Evolutionary conservation across 768 basidiomycete species (phyloP), one percentile per base, ranked within the genome.

Genomic region (Suillus subalutaceus): DNA sequence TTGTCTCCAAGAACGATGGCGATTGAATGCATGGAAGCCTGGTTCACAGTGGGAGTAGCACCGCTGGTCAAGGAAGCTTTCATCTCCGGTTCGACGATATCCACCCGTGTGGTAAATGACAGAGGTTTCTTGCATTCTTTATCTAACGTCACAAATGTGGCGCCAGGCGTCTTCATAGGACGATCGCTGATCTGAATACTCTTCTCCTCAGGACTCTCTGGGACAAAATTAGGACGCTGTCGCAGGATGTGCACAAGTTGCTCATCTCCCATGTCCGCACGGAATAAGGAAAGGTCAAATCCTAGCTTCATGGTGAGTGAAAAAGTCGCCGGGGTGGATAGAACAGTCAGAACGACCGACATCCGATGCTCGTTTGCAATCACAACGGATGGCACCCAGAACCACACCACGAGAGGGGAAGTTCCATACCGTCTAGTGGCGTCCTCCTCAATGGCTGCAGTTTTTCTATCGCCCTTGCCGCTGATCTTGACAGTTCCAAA

Each of bases 361-460:
- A 64, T 55, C 16, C 64, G 58, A 12, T 48, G 7, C 23, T 59
- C 60, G 66, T 66, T 43, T 41, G 72, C 63, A 20, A 75, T 35
- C 0, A 53, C 35, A 23, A 37, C 15, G 0, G 72, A 56, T 7
- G 66, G 60, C 18, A 67, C 35, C 8, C 68, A 64, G 62, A 77
- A 76, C 4, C 64, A 72, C 48, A 77, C 58, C 61, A 73, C 63
- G 46, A 75, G n/a, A 0, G 72, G 61, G 0, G 75, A 69, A 2
- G 26, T 53, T 6, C 66, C 70, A 26, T 65, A 52, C 60, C 73
- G 64, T 53, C 72, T 64, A 69, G 63, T 62, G 46, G 56, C 46
- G 13, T 69, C 77, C 35, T 68, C 63, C n/a, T 61, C 13, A 30
- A 74, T 32, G 6, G 66, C 20, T 1, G 52, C 74, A 1, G 35